These are phyloP conservation scores for Carex kokanica DNA, from an alignment of 176 grass and related monocot species.

Conservation along the genomic window DNA sequence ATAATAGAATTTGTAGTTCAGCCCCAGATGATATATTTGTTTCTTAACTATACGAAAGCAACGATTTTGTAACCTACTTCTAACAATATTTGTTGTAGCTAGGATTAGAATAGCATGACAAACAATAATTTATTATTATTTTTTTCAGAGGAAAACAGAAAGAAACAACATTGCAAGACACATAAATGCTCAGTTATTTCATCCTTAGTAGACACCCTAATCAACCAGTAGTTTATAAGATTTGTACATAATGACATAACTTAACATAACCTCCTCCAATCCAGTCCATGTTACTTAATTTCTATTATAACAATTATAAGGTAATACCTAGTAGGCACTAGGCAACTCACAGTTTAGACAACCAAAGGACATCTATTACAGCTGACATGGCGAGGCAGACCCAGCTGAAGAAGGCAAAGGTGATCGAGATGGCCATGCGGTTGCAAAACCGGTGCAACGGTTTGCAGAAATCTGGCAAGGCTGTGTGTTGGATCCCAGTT, in stretches of 20 bases:
- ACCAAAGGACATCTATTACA: constrained; percentile 49
- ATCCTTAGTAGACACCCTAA: background rate
- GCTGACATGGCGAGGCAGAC: constrained; percentile 38
- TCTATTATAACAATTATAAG: background rate
- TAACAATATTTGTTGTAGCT: background rate
- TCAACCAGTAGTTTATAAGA: background rate
- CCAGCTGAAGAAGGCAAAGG: constrained; percentile 55
- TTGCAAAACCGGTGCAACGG: constrained; percentile 69
- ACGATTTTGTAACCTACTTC: background rate
- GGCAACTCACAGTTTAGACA: constrained; percentile 33
- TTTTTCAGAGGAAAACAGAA: background rate
- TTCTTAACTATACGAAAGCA: background rate
- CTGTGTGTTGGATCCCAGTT: constrained; percentile 54
- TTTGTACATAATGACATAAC: background rate
- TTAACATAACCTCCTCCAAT: background rate
- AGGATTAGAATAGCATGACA: background rate
- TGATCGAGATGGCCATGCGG: constrained; percentile 52
- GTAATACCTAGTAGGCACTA: background rate
- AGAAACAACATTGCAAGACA: background rate
- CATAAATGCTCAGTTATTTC: background rate
- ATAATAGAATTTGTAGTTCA: background rate
- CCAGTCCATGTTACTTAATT: background rate
- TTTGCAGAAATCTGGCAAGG: constrained; percentile 72
- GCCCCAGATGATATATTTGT: background rate
- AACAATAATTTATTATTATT: background rate